Evolutionary conservation across 352 stramenopile genomes (phyloP), one percentile per base, ranked within the genome.

Genomic region (Phytophthora tentaculata): DNA sequence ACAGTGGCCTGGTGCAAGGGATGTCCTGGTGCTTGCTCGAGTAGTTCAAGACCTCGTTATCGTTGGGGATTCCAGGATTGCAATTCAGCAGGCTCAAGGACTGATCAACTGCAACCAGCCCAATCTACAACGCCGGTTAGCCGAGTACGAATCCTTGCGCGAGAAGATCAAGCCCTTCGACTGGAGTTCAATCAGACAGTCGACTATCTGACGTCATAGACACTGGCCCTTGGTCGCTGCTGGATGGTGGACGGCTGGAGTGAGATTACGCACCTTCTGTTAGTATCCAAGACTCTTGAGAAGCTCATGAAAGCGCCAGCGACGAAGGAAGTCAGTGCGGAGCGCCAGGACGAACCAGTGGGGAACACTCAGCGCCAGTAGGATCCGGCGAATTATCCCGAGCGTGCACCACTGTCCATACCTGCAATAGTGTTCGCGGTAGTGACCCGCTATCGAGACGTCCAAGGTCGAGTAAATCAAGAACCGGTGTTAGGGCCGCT

Each of bases 61-160:
- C 3, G 58, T 58, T 12, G 48, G 58, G 7, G 47, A 65, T 6
- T 58, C 37, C 1, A 20, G 58, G 16, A 53, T 65, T 7, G 58
- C 22, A 0, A 53, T 65, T 12, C 48, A 58, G 7, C 58, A 65
- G 6, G 29, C 37, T 1, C 58, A 59, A 24, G 35, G 47, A 3
- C 10, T 57, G 19, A 64, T 64, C 8, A 64, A 64, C 45, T 56
- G 45, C 9, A 32, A 57, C 8, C 57, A 64, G 9, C 57, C 57
- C 8, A 64, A 64, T 12, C 10, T 64, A 7, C 47, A 64, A 5
- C 32, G 35, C 0, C 14, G n/a, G 1, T n/a, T 65, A 0, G 49
- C 48, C 0, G 37, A 65, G 26, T 56, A 29, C 3, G 59, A 67
- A n/a, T 29, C 19, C n/a, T n/a, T n/a, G n/a, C n/a, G n/a, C n/a